These are phyloP conservation scores for Colletotrichum euphorbiae DNA, from an alignment of 2,329 filamentous ascomycete species.

Conservation along the genomic window DNA sequence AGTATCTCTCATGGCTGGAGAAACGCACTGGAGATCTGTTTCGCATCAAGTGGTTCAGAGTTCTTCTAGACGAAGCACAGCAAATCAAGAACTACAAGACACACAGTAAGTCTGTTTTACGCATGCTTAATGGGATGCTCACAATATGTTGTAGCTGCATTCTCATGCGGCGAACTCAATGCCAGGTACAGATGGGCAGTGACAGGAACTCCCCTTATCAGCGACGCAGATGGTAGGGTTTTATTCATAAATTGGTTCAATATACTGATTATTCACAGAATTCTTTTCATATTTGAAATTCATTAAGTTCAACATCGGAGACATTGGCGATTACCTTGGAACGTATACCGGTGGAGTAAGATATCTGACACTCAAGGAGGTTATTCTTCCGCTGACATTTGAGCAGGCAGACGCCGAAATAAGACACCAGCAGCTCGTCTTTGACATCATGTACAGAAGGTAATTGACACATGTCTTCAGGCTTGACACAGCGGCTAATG, in stretches of 20 bases:
- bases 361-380: slow-evolving; percentile 23
- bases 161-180: slow-evolving; percentile 39
- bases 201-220: slow-evolving; percentile 52
- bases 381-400: background rate
- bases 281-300: slow-evolving; percentile 49
- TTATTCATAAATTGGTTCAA: no score
- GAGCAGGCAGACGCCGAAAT: background rate
- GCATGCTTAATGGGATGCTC: fast-evolving
- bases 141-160: slow-evolving; percentile 39
- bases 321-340: no score
- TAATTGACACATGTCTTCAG: background rate
- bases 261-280: slow-evolving; percentile 41
- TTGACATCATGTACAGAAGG: slow-evolving; percentile 29
- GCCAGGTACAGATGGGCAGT: slow-evolving; percentile 52
- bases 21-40: slow-evolving; percentile 46
- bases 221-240: slow-evolving; percentile 33
- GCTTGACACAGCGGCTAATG: background rate
- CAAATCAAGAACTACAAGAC: slow-evolving; percentile 61
- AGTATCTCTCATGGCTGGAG: background rate
- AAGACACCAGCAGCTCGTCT: slow-evolving; percentile 14
- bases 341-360: background rate
- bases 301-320: no score
- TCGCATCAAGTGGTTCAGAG: slow-evolving; percentile 57
- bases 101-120: slow-evolving; percentile 44
- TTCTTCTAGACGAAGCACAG: slow-evolving; percentile 70